Evolutionary conservation across 1,284 basidiomycete genomes (phyloP), one percentile per base, ranked within the genome.

Genomic region (Retiboletus flavoniger): DNA sequence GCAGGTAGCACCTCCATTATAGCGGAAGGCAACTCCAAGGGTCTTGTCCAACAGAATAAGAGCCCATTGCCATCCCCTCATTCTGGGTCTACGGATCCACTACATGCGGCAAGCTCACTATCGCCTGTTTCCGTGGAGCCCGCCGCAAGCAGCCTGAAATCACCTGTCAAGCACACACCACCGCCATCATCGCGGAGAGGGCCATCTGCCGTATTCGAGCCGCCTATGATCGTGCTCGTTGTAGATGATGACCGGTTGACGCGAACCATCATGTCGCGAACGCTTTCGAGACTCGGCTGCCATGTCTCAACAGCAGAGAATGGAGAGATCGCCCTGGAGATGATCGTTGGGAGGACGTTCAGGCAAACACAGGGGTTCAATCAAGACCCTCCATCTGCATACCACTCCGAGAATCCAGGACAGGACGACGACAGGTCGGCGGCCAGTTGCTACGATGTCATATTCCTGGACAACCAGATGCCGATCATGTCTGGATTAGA

Each of bases 391-490:
- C 31, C 9, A 13, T 38, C 36, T 16, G 47, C 40, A 42, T 52
- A 38, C n/a, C 17, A 24, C 28, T 24, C 39, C 24, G 50, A 28
- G 29, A 29, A 48, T 44, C 21, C 19, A 17, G 26, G 34, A 57
- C 35, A 58, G 56, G 10, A 50, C 14, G 52, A 53, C 3, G 35
- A 42, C 3, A 16, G 13, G 34, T 10, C 28, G 6, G n/a, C 31
- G 13, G 45, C 38, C 13, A 8, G 51, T 29, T 29, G 50, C 3
- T 93, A 80, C 64, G 86, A 88, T 53, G 78, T 91, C 3, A 78
- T 91, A 28, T 94, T 94, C 71, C 72, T 95, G 66, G 92, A 95
- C 65, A 95, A 95, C 66, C 89, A 91, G 71, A 91, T 91, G 89
- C 92, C 90, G 4, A 77, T 91, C 41, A 79, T 91, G 77, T 87